phyloP scores from a whole-genome alignment of 805 yeast genomes.

The Nakazawaea populi region DNA sequence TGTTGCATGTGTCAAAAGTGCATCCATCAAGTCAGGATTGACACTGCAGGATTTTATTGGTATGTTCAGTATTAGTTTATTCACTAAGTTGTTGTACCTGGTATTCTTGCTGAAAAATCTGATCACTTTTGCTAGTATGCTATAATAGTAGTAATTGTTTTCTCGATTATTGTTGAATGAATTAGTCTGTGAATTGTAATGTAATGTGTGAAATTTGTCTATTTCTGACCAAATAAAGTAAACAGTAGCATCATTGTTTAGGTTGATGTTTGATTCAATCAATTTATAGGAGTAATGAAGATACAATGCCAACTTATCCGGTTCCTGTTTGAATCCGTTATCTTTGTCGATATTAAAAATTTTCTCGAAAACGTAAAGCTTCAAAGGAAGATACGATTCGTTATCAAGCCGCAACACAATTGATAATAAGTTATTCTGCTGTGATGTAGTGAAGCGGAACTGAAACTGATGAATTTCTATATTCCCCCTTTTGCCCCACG shows the following conservation, averaged over 20 bases:
- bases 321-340: background rate
- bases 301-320: constrained; percentile 18
- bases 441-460: constrained; percentile 1
- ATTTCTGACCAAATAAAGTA: constrained; percentile 22
- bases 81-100: constrained; percentile 21
- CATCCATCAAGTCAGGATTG: constrained; percentile 26
- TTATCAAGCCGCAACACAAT: constrained; percentile 3
- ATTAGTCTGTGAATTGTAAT: constrained; percentile 18
- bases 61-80: constrained; percentile 20
- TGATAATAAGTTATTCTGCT: constrained; percentile 1
- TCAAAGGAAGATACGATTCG: background rate
- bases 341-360: background rate
- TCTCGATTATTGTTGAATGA: constrained; percentile 20
- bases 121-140: constrained; percentile 18
- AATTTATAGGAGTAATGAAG: constrained; percentile 21
- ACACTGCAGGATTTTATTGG: constrained; percentile 27
- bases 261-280: constrained; percentile 18
- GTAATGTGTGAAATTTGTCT: constrained; percentile 23
- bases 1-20: constrained; percentile 23
- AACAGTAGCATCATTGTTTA: constrained; percentile 22
- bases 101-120: constrained; percentile 22
- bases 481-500: background rate
- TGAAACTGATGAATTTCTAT: constrained; percentile 1
- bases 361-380: constrained; percentile 4
- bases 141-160: constrained; percentile 21